These are phyloP conservation scores for Phytophthora idaei DNA, from an alignment of 352 stramenopile genomes.

Conservation along the genomic window DNA sequence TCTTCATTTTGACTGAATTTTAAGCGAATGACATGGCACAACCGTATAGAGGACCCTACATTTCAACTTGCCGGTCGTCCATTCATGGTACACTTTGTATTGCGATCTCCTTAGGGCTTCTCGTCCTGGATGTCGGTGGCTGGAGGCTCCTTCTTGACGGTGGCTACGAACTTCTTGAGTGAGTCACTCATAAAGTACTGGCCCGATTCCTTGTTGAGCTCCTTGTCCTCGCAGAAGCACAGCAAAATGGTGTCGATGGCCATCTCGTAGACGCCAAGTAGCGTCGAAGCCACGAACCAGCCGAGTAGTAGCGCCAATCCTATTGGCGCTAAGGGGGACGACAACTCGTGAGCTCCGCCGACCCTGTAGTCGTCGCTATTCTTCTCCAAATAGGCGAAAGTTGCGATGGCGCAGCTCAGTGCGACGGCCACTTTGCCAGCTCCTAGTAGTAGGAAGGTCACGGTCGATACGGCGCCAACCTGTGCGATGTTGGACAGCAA, in stretches of 20 bases:
- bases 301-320: conserved; percentile 87
- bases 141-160: conserved; percentile 27
- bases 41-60: no score
- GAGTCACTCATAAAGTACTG: conserved; percentile 85
- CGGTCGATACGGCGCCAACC: conserved; percentile 86
- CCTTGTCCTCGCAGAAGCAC: conserved; percentile 95
- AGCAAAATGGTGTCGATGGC: conserved; percentile 95
- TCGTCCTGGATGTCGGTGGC: conserved; percentile 3
- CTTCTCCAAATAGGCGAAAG: conserved; percentile 68
- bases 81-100: neutral
- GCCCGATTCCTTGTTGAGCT: conserved; percentile 69
- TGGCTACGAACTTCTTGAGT: conserved; percentile 75
- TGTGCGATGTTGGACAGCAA: conserved; percentile 92
- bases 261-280: conserved; percentile 96
- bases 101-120: neutral
- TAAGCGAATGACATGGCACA: no score
- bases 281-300: conserved; percentile 94
- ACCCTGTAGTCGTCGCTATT: conserved; percentile 59
- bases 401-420: conserved; percentile 55
- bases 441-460: conserved; percentile 91
- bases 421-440: conserved; percentile 92
- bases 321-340: conserved; percentile 83
- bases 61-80: no score
- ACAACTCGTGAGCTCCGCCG: conserved; percentile 66
- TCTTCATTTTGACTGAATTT: no score